Conservation (phyloP, 768 basidiomycete species). For the Brasilioporus rufonigricans region DNA sequence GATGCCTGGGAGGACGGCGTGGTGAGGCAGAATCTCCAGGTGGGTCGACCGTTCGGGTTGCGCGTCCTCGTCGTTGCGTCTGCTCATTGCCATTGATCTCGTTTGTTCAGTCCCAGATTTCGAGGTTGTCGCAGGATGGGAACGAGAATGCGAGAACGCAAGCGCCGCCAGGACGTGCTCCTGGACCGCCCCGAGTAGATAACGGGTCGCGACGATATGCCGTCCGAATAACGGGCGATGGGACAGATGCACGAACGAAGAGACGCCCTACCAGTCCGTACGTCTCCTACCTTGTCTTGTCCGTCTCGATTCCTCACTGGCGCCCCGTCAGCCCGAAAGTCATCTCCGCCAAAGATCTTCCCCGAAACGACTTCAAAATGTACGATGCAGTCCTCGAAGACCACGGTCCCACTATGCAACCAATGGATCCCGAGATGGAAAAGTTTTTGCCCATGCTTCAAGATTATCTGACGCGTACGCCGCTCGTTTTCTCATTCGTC, state of each 20-base stretch:
- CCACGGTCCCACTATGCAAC: slow-evolving; percentile 27
- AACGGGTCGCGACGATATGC: slow-evolving; percentile 49
- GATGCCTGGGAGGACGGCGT: slow-evolving; percentile 64
- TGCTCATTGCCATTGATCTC: background rate
- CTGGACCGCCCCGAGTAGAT: slow-evolving; percentile 31
- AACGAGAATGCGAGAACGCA: slow-evolving; percentile 16
- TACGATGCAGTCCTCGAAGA: slow-evolving; percentile 65
- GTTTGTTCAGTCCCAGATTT: slow-evolving; percentile 50
- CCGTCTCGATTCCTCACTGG: background rate
- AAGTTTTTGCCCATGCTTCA: slow-evolving; percentile 77
- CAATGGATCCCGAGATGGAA: slow-evolving; percentile 62
- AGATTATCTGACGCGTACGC: slow-evolving; percentile 66
- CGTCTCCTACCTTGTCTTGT: slow-evolving; percentile 8
- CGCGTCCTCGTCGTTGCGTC: background rate
- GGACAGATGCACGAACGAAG: slow-evolving; percentile 6
- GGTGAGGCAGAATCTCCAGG: slow-evolving; percentile 61
- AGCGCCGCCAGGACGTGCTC: slow-evolving; percentile 11
- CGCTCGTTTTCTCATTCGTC: background rate
- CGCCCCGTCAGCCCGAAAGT: slow-evolving; percentile 50
- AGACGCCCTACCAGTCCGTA: slow-evolving; percentile 45
- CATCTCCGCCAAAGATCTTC: slow-evolving; percentile 48
- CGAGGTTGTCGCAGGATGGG: slow-evolving; percentile 46
- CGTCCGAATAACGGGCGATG: slow-evolving; percentile 31
- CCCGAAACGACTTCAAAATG: slow-evolving; percentile 54
- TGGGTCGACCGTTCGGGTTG: slow-evolving; percentile 26